A percentile compares a stretch with the other conserved stretches of the same genome.
These are phyloP conservation scores for Lipomyces sp. DNA, from an alignment of 805 yeast species.

Conservation along the genomic window DNA sequence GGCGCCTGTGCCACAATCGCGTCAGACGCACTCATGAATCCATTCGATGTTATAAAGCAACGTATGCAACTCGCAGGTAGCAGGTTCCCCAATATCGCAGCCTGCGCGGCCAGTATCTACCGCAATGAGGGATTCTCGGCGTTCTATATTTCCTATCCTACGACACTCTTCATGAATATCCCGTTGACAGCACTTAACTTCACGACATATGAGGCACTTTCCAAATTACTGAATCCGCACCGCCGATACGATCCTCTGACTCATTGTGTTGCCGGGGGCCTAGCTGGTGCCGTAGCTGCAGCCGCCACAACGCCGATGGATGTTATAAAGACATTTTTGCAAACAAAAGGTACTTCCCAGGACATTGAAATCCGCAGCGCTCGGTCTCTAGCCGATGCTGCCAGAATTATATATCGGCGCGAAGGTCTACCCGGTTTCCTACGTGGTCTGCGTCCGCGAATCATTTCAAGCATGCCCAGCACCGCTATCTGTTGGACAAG, in stretches of 20 bases:
- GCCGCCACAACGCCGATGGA: conserved; percentile 95
- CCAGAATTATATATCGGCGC: conserved; percentile 59
- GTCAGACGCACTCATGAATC: conserved; percentile 95
- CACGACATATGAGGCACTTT: conserved; percentile 84
- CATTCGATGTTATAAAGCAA: conserved; percentile 93
- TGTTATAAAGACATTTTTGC: conserved; percentile 88
- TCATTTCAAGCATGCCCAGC: conserved; percentile 90
- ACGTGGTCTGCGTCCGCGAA: conserved; percentile 88
- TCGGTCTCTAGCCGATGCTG: conserved; percentile 72
- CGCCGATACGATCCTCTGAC: conserved; percentile 79
- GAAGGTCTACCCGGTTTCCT: conserved; percentile 64
- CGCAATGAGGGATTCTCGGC: conserved; percentile 59
- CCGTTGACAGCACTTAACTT: conserved; percentile 96
- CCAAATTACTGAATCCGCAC: conserved; percentile 78
- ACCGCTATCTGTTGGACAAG: conserved; percentile 98
- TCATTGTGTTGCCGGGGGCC: conserved; percentile 91
- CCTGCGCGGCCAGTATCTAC: conserved; percentile 44
- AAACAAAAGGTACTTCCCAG: conserved; percentile 62
- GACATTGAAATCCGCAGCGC: conserved; percentile 55
- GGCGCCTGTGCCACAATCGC: conserved; percentile 94
- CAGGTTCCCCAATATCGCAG: conserved; percentile 38
- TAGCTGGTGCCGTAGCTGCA: conserved; percentile 94
- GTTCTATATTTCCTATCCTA: conserved; percentile 90
- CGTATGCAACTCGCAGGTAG: conserved; percentile 74
- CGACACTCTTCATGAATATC: conserved; percentile 86